Percentiles rank a stretch among this genome's conserved stretches.
Evolutionary conservation across 345 rosid genomes (phyloP).

Genomic region (Citrus inodora): DNA sequence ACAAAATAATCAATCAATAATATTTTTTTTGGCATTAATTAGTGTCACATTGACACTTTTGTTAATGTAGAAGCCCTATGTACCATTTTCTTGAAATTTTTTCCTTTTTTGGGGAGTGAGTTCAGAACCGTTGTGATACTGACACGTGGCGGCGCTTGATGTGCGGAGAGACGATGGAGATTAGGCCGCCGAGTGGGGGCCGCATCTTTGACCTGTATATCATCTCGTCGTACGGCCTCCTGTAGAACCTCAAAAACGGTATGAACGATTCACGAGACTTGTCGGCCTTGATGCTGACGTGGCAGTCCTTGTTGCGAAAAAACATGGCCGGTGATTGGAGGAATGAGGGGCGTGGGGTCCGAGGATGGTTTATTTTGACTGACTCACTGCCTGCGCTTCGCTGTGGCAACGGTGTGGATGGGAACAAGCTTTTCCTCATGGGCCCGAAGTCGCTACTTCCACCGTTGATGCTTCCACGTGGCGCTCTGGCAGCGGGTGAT

Average conservation of each 20-base stretch:
- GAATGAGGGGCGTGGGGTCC: constrained; percentile 82
- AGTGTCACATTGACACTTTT: constrained; percentile 15
- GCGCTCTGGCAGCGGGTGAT: constrained; percentile 67
- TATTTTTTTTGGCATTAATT: constrained; percentile 9
- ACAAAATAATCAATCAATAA: constrained; percentile 30
- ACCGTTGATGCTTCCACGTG: constrained; percentile 37
- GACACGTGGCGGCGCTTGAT: constrained; percentile 76
- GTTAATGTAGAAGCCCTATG: constrained; percentile 15
- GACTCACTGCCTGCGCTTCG: constrained; percentile 29
- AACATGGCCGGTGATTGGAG: constrained; percentile 89
- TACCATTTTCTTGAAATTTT: constrained; percentile 6
- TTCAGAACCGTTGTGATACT: constrained; percentile 79
- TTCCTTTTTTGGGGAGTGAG: neutral
- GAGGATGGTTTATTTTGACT: constrained; percentile 20
- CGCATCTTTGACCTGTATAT: constrained; percentile 81
- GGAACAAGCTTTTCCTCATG: constrained; percentile 52
- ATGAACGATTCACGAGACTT: constrained; percentile 71
- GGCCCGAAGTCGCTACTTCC: neutral
- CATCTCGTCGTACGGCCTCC: constrained; percentile 92
- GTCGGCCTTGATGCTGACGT: constrained; percentile 47
- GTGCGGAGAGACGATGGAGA: constrained; percentile 76
- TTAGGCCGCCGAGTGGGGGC: constrained; percentile 87
- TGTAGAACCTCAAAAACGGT: constrained; percentile 67
- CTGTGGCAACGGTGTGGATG: constrained; percentile 83
- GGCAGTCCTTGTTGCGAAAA: constrained; percentile 56